Evolutionary conservation across 2,329 filamentous ascomycete species (phyloP).

Genomic region (Aureobasidium lini): DNA sequence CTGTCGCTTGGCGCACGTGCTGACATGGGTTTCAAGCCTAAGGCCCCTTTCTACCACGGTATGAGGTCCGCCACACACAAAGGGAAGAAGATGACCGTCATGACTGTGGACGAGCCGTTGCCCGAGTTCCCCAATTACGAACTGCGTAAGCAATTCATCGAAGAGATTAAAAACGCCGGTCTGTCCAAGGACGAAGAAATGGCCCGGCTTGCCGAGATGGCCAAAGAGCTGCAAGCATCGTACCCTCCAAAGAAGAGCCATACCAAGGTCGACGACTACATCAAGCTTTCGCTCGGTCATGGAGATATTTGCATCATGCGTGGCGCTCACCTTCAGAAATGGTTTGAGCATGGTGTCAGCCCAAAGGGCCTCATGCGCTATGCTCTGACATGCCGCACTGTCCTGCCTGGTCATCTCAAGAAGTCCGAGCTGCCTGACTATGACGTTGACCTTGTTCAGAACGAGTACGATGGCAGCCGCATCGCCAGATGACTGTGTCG

Average conservation of each 20-base stretch:
- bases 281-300: constrained; percentile 48
- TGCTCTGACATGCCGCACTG: constrained; percentile 49
- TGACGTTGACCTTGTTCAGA: constrained; percentile 29
- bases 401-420: constrained; percentile 39
- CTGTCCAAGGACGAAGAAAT: constrained; percentile 20
- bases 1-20: constrained; percentile 53
- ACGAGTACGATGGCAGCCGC: constrained; percentile 29
- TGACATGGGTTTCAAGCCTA: constrained; percentile 52
- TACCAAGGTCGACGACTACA: constrained; percentile 21
- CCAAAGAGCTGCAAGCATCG: constrained; percentile 30
- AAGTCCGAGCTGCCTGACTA: constrained; percentile 32
- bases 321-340: constrained; percentile 50
- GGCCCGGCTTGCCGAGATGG: constrained; percentile 26
- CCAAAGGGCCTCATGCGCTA: constrained; percentile 47
- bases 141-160: constrained; percentile 27
- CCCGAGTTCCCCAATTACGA: constrained; percentile 28
- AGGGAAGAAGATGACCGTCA: constrained; percentile 18
- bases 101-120: constrained; percentile 15
- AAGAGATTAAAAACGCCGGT: constrained; percentile 20
- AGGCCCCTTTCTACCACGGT: constrained; percentile 41
- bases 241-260: constrained; percentile 19
- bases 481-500: constrained; percentile 4
- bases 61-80: constrained; percentile 16
- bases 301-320: constrained; percentile 61
- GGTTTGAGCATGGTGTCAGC: constrained; percentile 53